Evolutionary conservation across 148 eudicot species (phyloP).

Genomic region (Talinum fruticosum): DNA sequence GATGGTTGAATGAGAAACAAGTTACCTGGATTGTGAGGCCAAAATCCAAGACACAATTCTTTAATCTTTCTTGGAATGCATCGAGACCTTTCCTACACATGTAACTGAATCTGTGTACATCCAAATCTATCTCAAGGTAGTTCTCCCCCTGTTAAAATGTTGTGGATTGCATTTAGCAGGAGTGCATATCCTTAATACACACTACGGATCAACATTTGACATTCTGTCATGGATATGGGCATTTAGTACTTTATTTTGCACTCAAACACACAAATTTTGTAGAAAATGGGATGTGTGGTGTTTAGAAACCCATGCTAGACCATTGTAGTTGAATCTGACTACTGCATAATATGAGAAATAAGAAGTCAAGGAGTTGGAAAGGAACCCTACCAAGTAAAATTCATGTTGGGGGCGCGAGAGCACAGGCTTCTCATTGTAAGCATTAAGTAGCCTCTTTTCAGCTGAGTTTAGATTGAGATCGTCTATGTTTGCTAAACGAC

Average conservation of each 20-base stretch:
- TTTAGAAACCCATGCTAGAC: background rate
- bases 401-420: conserved; percentile 97
- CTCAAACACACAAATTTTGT: background rate
- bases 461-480: conserved; percentile 62
- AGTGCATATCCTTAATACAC: background rate
- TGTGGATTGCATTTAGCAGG: background rate
- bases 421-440: conserved; percentile 93
- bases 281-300: background rate
- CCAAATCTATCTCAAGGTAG: conserved; percentile 89
- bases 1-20: background rate
- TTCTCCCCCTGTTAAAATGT: conserved; percentile 63
- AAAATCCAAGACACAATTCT: conserved; percentile 69
- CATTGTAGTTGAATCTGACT: background rate
- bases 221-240: background rate
- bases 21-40: conserved; percentile 90
- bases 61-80: conserved; percentile 73
- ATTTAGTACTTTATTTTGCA: background rate
- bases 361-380: background rate
- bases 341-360: background rate
- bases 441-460: conserved; percentile 76
- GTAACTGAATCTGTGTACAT: conserved; percentile 89
- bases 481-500: conserved; percentile 69
- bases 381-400: conserved; percentile 59
- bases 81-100: conserved; percentile 85
- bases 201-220: background rate